phyloP scores from a whole-genome alignment of 2,329 filamentous ascomycete genomes.

The Neopestalotiopsis sp. region DNA sequence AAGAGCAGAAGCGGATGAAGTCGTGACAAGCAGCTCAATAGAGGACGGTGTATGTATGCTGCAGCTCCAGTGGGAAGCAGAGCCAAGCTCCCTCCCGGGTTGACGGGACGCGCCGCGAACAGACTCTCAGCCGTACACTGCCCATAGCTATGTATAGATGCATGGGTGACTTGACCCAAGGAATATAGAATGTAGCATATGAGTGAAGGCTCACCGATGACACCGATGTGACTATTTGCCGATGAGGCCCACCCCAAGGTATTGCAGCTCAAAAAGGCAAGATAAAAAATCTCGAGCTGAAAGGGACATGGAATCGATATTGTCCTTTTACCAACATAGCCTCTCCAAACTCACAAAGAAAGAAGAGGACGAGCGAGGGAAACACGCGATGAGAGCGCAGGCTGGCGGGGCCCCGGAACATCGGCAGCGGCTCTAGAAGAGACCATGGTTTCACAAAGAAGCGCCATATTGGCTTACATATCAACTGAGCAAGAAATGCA shows the following conservation, averaged over 20 bases:
- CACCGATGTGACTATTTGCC: background rate
- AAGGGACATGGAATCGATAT: background rate
- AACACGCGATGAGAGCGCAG: background rate
- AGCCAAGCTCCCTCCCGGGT: background rate
- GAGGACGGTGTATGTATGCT: background rate
- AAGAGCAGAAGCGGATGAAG: background rate
- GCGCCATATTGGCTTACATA: conserved; percentile 7
- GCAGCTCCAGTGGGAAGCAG: background rate
- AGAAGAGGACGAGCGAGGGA: background rate
- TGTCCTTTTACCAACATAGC: background rate
- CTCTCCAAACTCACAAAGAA: background rate
- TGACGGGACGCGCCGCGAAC: background rate
- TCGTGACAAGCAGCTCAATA: background rate
- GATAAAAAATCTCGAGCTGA: background rate
- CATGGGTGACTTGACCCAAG: no score
- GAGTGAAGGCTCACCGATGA: background rate
- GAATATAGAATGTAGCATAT: background rate
- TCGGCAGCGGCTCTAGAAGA: background rate
- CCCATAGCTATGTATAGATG: no score
- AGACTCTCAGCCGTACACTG: background rate
- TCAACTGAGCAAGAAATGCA: background rate
- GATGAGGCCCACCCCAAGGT: no score
- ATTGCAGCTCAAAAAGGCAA: background rate
- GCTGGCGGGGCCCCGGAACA: background rate
- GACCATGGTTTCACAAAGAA: conserved; percentile 13